Conservation (phyloP, 2,329 filamentous ascomycete genomes). For the Fusarium gaditjirri region DNA sequence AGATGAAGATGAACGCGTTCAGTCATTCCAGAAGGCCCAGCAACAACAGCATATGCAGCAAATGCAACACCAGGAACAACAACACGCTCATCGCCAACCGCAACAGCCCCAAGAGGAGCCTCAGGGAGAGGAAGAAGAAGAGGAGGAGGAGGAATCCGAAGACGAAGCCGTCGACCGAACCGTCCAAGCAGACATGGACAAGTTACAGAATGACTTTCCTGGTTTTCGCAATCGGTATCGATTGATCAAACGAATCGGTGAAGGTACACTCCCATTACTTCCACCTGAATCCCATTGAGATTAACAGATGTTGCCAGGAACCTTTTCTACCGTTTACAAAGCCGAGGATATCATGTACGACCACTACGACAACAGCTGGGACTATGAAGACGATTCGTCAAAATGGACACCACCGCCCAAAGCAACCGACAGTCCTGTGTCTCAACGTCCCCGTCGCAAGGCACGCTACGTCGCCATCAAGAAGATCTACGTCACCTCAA, state of each 20-base stretch:
- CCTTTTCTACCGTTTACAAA: constrained; percentile 99
- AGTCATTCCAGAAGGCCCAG: constrained; percentile 38
- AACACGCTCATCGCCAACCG: constrained; percentile 20
- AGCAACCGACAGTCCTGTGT: constrained; percentile 52
- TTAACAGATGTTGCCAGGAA: constrained; percentile 68
- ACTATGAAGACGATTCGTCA: constrained; percentile 73
- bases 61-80: constrained; percentile 27
- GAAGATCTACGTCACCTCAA: constrained; percentile 99
- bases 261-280: constrained; percentile 67
- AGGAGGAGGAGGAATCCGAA: constrained; percentile 60
- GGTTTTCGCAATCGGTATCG: constrained; percentile 87
- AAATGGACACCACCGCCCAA: constrained; percentile 78
- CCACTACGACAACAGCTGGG: constrained; percentile 87
- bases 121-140: constrained; percentile 53
- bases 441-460: constrained; percentile 46
- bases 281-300: neutral
- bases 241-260: constrained; percentile 95
- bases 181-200: constrained; percentile 87
- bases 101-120: constrained; percentile 34
- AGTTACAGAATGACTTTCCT: constrained; percentile 82
- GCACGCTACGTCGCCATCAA: constrained; percentile 93
- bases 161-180: constrained; percentile 73
- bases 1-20: constrained; percentile 41
- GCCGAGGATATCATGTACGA: constrained; percentile 92
- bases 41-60: constrained; percentile 31